Evolutionary conservation across 2,329 filamentous ascomycete genomes (phyloP).

Genomic region (Keithomyces neogunnii): DNA sequence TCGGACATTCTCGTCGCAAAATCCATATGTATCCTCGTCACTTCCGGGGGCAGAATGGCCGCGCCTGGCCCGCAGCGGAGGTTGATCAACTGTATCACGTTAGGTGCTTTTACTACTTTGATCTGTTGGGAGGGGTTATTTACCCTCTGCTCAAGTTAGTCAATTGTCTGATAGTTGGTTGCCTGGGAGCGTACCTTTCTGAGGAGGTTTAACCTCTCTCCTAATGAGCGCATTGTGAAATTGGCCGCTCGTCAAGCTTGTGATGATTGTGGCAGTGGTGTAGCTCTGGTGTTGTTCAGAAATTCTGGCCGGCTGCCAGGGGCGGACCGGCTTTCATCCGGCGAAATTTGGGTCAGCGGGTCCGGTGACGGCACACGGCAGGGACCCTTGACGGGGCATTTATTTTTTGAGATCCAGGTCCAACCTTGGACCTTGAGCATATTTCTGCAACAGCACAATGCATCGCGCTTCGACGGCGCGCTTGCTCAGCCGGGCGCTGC

Average conservation of each 20-base stretch:
- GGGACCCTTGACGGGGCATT: neutral
- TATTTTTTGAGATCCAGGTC: neutral
- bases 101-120: slow-evolving; percentile 10
- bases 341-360: neutral
- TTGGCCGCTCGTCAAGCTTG: neutral
- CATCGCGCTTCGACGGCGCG: slow-evolving; percentile 33
- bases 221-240: slow-evolving; percentile 35
- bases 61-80: slow-evolving; percentile 79
- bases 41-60: slow-evolving; percentile 66
- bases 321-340: slow-evolving; percentile 17
- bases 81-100: slow-evolving; percentile 52
- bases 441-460: slow-evolving; percentile 21
- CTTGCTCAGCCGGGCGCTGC: slow-evolving; percentile 34
- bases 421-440: neutral
- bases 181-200: slow-evolving; percentile 49
- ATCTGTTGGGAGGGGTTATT: slow-evolving; percentile 5
- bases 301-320: neutral
- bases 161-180: neutral
- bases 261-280: neutral
- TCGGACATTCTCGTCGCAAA: slow-evolving; percentile 54
- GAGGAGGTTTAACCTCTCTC: slow-evolving; percentile 66
- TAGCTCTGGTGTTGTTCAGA: neutral
- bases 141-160: slow-evolving; percentile 1
- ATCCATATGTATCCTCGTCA: slow-evolving; percentile 67
- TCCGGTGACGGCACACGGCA: neutral